Evolutionary conservation across 1,284 basidiomycete species (phyloP).

Genomic region (Agroathelia rolfsii): DNA sequence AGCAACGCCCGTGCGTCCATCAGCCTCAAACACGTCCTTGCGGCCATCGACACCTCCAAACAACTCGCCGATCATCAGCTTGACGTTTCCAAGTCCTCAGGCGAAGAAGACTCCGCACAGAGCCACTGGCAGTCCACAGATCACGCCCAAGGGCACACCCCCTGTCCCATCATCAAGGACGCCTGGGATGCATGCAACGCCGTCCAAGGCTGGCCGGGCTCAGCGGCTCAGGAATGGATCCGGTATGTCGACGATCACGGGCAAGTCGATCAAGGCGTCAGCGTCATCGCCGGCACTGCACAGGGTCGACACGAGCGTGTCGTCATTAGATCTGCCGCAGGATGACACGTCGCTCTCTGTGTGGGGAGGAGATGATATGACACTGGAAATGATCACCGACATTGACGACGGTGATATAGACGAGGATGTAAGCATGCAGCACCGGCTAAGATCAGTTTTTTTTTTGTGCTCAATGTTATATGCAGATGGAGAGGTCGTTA

Average conservation of each 20-base stretch:
- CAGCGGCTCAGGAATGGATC: conserved; percentile 17
- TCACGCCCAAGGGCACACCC: conserved; percentile 8
- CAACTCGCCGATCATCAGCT: conserved; percentile 14
- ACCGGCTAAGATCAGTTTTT: conserved; percentile 3
- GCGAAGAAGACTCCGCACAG: conserved; percentile 10
- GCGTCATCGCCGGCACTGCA: conserved; percentile 10
- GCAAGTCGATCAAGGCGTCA: conserved; percentile 12
- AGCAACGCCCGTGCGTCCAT: conserved; percentile 13
- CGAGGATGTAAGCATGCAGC: conserved; percentile 42
- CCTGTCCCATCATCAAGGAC: conserved; percentile 12
- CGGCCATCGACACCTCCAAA: conserved; percentile 13
- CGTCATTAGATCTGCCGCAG: conserved; percentile 11
- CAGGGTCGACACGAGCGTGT: conserved; percentile 14
- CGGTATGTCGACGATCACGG: conserved; percentile 8
- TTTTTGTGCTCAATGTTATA: no score
- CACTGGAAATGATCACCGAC: conserved; percentile 63
- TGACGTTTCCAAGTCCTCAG: conserved; percentile 17
- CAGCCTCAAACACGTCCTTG: conserved; percentile 15
- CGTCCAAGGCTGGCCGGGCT: conserved; percentile 11
- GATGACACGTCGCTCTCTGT: conserved; percentile 11
- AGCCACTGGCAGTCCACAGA: conserved; percentile 12
- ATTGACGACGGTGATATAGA: conserved; percentile 54
- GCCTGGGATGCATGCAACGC: no score
- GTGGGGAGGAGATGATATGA: conserved; percentile 27
- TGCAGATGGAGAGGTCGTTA: conserved; percentile 49